Base-by-base conservation (phyloP, 2,329 filamentous ascomycete species). In the Cordyceps militaris region DNA sequence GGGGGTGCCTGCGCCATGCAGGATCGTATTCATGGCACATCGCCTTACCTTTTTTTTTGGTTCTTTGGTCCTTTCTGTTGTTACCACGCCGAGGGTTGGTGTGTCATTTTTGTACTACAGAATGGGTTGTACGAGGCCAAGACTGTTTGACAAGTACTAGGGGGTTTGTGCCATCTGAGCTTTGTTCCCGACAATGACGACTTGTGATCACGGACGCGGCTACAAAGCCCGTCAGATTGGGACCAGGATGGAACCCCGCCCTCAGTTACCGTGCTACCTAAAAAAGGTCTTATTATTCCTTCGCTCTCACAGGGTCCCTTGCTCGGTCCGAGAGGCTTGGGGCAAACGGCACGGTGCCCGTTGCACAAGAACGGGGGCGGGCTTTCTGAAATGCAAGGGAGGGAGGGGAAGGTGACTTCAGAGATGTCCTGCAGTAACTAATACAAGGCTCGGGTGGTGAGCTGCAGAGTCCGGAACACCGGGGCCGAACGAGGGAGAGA, bases 141-240 rank as follows among this genome's bases (percentile, higher is more conserved):
- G 34, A 13, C 34, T 1, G 34, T 38, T 38, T 38, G 34, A 38
- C 38, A 42, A 24, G 30, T 38, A 13, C 7, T 21, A n/a, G 19
- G 26, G 13, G 24, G 44, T 14, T 47, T 36, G 47, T 50, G 47
- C 38, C 47, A 50, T 50, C 47, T n/a, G 30, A 40, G 21, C n/a
- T n/a, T 42, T 42, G 19, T 16, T 42, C 21, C 38, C 38, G 4
- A 5, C 9, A 4, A 38, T 13, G 14, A 36, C 9, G 34, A n/a
- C 34, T 16, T n/a, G 34, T 14, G 16, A 16, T 38, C 34, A 7
- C 34, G n/a, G n/a, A n/a, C n/a, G n/a, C n/a, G n/a, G n/a, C n/a
- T n/a, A n/a, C n/a, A 32, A 53, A 53, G 50, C 50, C 50, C 19
- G 38, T 53, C 50, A 53, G 50, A 53, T 53, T 43, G 16, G n/a